A percentile compares a stretch with the other conserved stretches of the same genome.
phyloP scores from a whole-genome alignment of 768 basidiomycete species.

The Leucosporidium yakuticum region DNA sequence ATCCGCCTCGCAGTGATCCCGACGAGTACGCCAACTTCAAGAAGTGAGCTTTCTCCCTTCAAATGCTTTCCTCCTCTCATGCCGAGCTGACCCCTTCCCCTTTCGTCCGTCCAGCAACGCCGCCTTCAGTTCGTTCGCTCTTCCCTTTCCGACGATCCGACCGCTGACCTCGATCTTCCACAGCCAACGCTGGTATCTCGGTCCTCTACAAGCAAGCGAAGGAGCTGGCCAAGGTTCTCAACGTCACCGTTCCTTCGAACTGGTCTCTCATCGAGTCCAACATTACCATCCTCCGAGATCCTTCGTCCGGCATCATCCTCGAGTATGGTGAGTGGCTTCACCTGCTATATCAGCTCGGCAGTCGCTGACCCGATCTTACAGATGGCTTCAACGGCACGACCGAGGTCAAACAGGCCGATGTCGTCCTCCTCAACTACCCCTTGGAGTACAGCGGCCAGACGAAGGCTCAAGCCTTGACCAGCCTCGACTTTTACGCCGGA shows the following conservation, averaged over 20 bases:
- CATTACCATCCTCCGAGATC: conserved; percentile 20
- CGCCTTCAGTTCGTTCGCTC: neutral
- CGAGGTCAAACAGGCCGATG: conserved; percentile 34
- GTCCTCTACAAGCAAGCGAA: conserved; percentile 18
- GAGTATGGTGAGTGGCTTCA: conserved; percentile 7
- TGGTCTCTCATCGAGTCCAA: conserved; percentile 18
- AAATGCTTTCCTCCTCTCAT: neutral
- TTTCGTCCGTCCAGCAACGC: neutral
- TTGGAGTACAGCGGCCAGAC: conserved; percentile 15
- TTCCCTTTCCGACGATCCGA: neutral
- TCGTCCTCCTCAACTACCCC: conserved; percentile 27
- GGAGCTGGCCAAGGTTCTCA: conserved; percentile 12
- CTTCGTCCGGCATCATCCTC: conserved; percentile 16
- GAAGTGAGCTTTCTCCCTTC: neutral
- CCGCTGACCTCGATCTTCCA: neutral
- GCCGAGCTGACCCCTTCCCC: neutral
- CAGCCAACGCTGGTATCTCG: conserved; percentile 24
- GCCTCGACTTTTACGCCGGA: conserved; percentile 28
- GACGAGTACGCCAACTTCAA: conserved; percentile 2
- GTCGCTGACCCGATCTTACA: neutral
- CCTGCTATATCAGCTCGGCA: too few relatives aligned
- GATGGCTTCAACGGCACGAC: conserved; percentile 27
- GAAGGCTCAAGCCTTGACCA: neutral
- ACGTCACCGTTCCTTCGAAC: conserved; percentile 7
- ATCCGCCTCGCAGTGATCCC: neutral